Evolutionary conservation across 768 basidiomycete genomes (phyloP).

Genomic region (Podaxis carcinomalis): DNA sequence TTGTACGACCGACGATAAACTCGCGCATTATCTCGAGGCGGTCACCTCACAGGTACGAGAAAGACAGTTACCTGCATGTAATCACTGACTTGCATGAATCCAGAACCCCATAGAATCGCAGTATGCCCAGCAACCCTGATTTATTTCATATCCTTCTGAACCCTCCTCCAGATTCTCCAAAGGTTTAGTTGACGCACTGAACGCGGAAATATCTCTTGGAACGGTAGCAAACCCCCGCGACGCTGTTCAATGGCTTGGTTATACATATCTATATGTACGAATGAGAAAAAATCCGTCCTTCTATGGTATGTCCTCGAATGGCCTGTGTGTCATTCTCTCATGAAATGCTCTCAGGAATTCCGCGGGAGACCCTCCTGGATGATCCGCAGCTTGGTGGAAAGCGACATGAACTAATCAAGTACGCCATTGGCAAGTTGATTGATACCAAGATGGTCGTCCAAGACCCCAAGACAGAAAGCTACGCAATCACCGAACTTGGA

Average conservation of each 20-base stretch:
- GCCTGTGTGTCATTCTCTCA: constrained; percentile 8
- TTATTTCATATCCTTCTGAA: constrained; percentile 6
- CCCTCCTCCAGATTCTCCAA: constrained; percentile 54
- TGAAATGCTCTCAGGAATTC: constrained; percentile 51
- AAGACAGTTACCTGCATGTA: constrained; percentile 13
- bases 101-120: constrained; percentile 96
- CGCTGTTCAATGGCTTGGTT: constrained; percentile 92
- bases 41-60: constrained; percentile 73
- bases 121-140: constrained; percentile 38
- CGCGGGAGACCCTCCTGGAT: constrained; percentile 58
- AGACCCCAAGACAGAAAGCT: constrained; percentile 50
- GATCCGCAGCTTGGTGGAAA: constrained; percentile 73
- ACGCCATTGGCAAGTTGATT: constrained; percentile 64
- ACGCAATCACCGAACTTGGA: constrained; percentile 86
- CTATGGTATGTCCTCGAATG: constrained; percentile 53
- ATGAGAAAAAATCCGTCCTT: constrained; percentile 89
- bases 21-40: constrained; percentile 84
- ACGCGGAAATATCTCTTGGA: constrained; percentile 92
- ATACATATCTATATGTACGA: constrained; percentile 93
- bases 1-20: constrained; percentile 91
- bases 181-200: constrained; percentile 87
- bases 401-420: constrained; percentile 60
- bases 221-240: constrained; percentile 87
- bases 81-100: not conserved
- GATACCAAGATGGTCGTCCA: constrained; percentile 79